Conservation (phyloP, 306 rosid genomes). For the Cucurbita maxima region DNA sequence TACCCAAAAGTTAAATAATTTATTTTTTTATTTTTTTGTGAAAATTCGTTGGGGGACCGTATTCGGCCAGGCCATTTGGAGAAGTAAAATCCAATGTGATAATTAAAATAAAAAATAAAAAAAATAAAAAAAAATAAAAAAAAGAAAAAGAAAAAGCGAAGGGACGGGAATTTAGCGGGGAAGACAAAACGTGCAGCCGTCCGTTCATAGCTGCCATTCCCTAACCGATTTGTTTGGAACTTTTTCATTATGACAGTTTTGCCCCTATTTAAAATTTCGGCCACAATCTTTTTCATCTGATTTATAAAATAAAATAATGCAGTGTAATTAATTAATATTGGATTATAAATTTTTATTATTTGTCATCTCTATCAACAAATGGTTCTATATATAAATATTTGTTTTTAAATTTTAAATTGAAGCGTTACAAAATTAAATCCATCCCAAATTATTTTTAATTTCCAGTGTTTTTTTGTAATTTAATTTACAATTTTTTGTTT, state of each 20-base stretch:
- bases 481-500: no score
- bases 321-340: neutral
- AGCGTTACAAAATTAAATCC: no score
- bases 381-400: no score
- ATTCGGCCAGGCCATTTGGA: neutral
- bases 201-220: slow-evolving; percentile 11
- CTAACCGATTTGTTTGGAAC: neutral
- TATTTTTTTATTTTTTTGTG: neutral
- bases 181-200: neutral
- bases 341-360: neutral
- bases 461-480: no score
- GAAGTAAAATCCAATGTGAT: neutral
- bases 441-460: no score
- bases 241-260: neutral
- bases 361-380: neutral
- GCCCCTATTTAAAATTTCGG: neutral
- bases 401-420: no score
- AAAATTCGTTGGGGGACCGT: neutral
- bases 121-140: neutral
- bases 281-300: neutral
- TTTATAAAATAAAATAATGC: neutral
- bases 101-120: neutral
- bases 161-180: neutral
- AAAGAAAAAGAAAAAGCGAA: neutral
- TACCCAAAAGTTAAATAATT: neutral